A percentile compares a stretch with the other conserved stretches of the same genome.
Conservation (phyloP, 106 monocot species). For the Gastrodia elata region DNA sequence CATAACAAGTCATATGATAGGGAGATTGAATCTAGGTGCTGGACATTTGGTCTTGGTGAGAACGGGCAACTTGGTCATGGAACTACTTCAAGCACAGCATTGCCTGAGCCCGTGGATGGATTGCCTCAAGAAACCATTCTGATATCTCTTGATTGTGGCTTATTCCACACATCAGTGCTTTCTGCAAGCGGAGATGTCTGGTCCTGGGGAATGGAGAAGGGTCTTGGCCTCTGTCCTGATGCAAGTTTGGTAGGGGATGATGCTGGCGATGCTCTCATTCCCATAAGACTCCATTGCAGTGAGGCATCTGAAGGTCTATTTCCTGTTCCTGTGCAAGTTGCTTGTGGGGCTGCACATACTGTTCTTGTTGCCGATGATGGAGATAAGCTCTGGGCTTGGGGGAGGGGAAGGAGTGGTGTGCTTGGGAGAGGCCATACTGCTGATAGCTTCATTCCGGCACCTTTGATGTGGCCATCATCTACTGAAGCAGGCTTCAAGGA, state of each 20-base stretch:
- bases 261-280: conserved; percentile 56
- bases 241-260: conserved; percentile 36
- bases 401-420: conserved; percentile 67
- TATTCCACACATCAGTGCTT: conserved; percentile 71
- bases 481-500: conserved; percentile 16
- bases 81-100: conserved; percentile 19
- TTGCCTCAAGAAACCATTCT: conserved; percentile 40
- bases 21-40: conserved; percentile 53
- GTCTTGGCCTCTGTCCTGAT: conserved; percentile 69
- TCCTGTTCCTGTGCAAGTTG: conserved; percentile 36
- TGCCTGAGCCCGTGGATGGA: conserved; percentile 34
- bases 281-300: conserved; percentile 22
- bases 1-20: conserved; percentile 33
- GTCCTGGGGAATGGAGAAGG: conserved; percentile 91
- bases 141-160: conserved; percentile 66
- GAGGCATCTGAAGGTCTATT: conserved; percentile 29
- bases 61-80: conserved; percentile 85
- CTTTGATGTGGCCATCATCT: conserved; percentile 47
- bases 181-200: conserved; percentile 59
- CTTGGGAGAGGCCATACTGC: conserved; percentile 39
- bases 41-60: conserved; percentile 79
- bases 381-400: conserved; percentile 77
- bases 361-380: conserved; percentile 58
- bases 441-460: conserved; percentile 53
- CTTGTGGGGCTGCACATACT: conserved; percentile 76